Base-by-base conservation (phyloP, 257 asterid genomes). In the Handroanthus guayacan region DNA sequence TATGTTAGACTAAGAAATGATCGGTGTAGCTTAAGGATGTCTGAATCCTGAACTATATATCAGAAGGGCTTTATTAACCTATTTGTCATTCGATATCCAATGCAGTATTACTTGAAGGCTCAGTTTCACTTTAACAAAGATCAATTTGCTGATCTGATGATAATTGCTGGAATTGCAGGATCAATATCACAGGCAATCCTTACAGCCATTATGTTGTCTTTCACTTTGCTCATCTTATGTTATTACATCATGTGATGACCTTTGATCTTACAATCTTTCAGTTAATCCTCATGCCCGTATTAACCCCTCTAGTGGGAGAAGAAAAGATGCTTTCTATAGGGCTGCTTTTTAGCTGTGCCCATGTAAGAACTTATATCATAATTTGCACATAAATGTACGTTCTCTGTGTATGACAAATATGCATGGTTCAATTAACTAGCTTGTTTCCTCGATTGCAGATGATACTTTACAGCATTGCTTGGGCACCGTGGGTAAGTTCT, bases 101-200 rank as follows among this genome's bases (percentile, higher is more conserved):
- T 54, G 61, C 61, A 54, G 61, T 54, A 54, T 54, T 54, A 54
- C 61, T 54, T 54, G 61, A 54, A 54, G 61, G 61, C 61, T n/a
- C 61, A 54, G 2, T 54, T 54, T 54, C 61, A 54, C 61, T 54
- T 54, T 9, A 54, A 54, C 61, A 54, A 54, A 54, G 61, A 54
- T 54, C 61, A 54, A 54, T 54, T 54, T 54, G 61, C 61, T 54
- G 61, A 54, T 54, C 61, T 54, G 25, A 54, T 54, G 61, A 54
- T 54, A 16, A 54, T 54, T 54, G 31, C 61, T 54, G 61, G 61
- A n/a, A 54, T 54, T 54, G 61, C 61, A 54, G 61, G 61, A 54
- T n/a, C 61, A 16, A 54, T 54, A 16, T 16, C 61, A 54, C 61
- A 54, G 61, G 61, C 6, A 54, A n/a, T 1, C 5, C 5, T 16